Percentiles rank a stretch among this genome's conserved stretches.
Conservation (phyloP, 2,329 filamentous ascomycete genomes). For the Atkinsonella hypoxylon region DNA sequence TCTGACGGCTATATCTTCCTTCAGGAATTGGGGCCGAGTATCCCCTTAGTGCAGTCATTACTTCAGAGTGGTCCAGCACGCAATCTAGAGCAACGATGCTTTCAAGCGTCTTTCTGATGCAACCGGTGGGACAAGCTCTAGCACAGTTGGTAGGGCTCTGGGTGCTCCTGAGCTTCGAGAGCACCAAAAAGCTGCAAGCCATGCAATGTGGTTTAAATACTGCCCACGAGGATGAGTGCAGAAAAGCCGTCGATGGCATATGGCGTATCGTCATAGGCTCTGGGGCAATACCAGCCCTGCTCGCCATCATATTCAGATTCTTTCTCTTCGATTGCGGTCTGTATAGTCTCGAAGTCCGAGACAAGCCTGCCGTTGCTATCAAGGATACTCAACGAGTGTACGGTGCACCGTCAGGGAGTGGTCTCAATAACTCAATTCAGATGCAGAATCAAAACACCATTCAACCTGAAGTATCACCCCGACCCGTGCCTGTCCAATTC, state of each 20-base stretch:
- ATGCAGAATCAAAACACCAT: constrained; percentile 14
- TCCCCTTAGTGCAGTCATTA: constrained; percentile 54
- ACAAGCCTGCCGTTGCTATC: constrained; percentile 45
- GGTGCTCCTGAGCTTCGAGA: constrained; percentile 35
- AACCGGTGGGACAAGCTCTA: constrained; percentile 53
- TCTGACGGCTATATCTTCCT: background rate
- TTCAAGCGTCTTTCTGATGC: constrained; percentile 56
- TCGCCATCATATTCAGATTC: constrained; percentile 55
- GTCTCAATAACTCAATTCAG: constrained; percentile 11
- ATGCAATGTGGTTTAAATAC: constrained; percentile 37
- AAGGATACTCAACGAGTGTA: constrained; percentile 49
- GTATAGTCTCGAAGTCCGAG: constrained; percentile 53
- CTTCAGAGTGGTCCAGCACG: constrained; percentile 51
- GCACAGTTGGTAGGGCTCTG: constrained; percentile 49
- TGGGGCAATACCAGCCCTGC: constrained; percentile 48
- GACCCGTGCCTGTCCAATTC: constrained; percentile 34
- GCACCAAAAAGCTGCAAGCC: constrained; percentile 27
- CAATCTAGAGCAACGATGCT: constrained; percentile 56
- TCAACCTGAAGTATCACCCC: constrained; percentile 20
- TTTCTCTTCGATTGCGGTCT: constrained; percentile 55
- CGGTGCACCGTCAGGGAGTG: constrained; percentile 22
- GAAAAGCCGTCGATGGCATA: constrained; percentile 41
- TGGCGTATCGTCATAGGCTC: constrained; percentile 58
- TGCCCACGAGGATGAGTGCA: constrained; percentile 32
- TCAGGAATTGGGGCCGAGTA: constrained; percentile 56